Percentiles rank a stretch among this genome's conserved stretches.
phyloP scores from a whole-genome alignment of 2,329 filamentous ascomycete genomes.

The Thermothelomyces thermophilus region DNA sequence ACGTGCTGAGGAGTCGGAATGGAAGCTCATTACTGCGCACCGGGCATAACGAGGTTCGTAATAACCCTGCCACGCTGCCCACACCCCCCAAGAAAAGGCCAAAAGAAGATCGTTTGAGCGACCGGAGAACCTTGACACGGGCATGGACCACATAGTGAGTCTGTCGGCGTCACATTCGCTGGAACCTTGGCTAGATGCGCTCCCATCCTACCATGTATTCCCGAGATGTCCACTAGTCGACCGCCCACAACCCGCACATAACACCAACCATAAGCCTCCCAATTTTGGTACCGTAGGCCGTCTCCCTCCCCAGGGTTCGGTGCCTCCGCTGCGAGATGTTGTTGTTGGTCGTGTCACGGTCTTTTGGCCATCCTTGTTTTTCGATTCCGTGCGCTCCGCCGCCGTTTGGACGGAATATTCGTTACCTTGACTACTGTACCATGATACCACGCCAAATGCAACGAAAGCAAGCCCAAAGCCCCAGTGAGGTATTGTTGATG shows the following conservation, averaged over 20 bases:
- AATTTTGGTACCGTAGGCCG: constrained; percentile 9
- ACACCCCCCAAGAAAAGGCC: no score
- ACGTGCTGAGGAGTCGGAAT: no score
- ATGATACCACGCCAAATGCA: constrained; percentile 41
- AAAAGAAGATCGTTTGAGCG: no score
- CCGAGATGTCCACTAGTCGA: constrained; percentile 4
- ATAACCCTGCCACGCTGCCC: no score
- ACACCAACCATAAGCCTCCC: background rate
- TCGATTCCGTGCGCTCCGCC: constrained; percentile 33
- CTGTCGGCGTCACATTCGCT: constrained; percentile 14
- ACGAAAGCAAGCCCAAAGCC: constrained; percentile 43
- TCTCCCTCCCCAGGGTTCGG: constrained; percentile 4
- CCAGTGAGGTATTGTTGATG: constrained; percentile 37
- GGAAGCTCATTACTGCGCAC: no score
- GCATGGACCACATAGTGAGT: constrained; percentile 25
- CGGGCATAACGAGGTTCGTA: no score
- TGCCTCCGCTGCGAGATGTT: constrained; percentile 16
- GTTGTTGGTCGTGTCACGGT: constrained; percentile 23
- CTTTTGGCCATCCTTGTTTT: constrained; percentile 28
- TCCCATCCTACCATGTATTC: constrained; percentile 10
- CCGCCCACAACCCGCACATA: constrained; percentile 6
- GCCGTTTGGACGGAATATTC: constrained; percentile 27
- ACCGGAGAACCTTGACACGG: no score
- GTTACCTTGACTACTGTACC: constrained; percentile 35
- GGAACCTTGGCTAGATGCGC: constrained; percentile 15